Base-by-base conservation (phyloP, 1,139 yeast species). In the Zygoascus sp. region DNA sequence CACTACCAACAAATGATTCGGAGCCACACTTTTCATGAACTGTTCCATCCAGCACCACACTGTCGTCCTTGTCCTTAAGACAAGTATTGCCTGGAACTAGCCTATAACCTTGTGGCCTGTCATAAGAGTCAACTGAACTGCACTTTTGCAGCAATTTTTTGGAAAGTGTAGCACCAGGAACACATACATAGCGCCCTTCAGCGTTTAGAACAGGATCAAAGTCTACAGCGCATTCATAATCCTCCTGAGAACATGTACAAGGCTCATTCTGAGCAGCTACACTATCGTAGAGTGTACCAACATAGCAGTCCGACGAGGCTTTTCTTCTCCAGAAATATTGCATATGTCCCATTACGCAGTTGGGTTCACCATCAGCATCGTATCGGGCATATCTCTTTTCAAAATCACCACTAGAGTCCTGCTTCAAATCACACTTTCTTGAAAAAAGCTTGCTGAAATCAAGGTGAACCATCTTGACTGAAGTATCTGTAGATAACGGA, bases 221-320 rank as follows among this genome's bases (percentile, higher is more conserved):
- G 4, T 83, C 86, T 35, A 65, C 69, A 4, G 75, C 75, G 66
- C 97, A 89, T 63, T 89, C 96, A 57, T 76, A 83, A 62, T 89
- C 96, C 5, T 54, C 58, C 11, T 68, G 76, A 0, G 78, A 64
- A 68, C 97, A 89, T 10, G 70, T 68, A 66, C 97, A 89, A 9
- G 78, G 69, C 45, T 76, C 81, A 48, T 77, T 81, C 27, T 67
- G 64, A 5, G 76, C 71, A 46, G 72, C 69, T 32, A 83, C 70
- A 56, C 86, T 92, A 40, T 76, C 76, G 58, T 74, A 83, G 5
- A 76, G 64, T 45, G 75, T 75, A 45, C 78, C 78, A 19, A 84
- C 81, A 59, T 81, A 78, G 69, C 97, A 89, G 51, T 79, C 61
- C 0, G 92, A 77, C 47, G 74, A 78, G 32, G 72, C 73, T 58